phyloP scores from a whole-genome alignment of 208 protist genomes.

The Novymonas esmeraldas region DNA sequence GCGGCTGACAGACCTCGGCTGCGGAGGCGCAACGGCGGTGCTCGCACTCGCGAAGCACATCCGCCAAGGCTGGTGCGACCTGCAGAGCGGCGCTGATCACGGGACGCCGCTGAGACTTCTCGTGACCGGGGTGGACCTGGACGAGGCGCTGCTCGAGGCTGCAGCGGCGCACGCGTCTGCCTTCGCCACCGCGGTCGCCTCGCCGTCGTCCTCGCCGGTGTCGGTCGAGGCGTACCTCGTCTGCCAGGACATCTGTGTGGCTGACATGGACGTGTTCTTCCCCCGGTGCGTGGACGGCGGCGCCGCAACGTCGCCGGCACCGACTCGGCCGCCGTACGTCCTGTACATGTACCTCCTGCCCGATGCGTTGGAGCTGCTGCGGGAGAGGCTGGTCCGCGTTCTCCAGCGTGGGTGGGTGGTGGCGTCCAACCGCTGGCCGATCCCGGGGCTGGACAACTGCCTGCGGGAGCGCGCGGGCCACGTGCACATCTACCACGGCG shows the following conservation, averaged over 20 bases:
- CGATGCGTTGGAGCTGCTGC: constrained; percentile 56
- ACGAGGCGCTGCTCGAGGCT: constrained; percentile 49
- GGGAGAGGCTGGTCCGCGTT: constrained; percentile 38
- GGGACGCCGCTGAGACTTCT: constrained; percentile 1
- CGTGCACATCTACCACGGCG: constrained; percentile 53
- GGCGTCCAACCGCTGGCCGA: constrained; percentile 70
- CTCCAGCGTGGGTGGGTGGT: constrained; percentile 43
- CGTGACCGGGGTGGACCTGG: constrained; percentile 63
- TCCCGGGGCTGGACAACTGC: constrained; percentile 33
- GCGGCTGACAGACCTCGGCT: constrained; percentile 66
- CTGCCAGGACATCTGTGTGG: constrained; percentile 42
- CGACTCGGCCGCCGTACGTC: constrained; percentile 26
- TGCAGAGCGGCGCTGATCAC: constrained; percentile 4
- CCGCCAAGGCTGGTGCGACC: constrained; percentile 24
- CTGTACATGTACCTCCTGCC: constrained; percentile 77
- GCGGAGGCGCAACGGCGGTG: constrained; percentile 63
- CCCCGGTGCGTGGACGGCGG: constrained; percentile 13
- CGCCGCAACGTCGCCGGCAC: background rate
- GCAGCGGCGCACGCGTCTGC: constrained; percentile 18
- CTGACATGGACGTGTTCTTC: constrained; percentile 41
- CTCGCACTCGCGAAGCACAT: constrained; percentile 33
- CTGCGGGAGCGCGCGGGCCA: constrained; percentile 27
- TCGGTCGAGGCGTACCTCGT: constrained; percentile 31
- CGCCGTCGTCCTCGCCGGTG: constrained; percentile 12
- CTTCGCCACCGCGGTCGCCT: constrained; percentile 2